phyloP scores from a whole-genome alignment of 495 filamentous ascomycete species.

The Penicillium egyptiacum region DNA sequence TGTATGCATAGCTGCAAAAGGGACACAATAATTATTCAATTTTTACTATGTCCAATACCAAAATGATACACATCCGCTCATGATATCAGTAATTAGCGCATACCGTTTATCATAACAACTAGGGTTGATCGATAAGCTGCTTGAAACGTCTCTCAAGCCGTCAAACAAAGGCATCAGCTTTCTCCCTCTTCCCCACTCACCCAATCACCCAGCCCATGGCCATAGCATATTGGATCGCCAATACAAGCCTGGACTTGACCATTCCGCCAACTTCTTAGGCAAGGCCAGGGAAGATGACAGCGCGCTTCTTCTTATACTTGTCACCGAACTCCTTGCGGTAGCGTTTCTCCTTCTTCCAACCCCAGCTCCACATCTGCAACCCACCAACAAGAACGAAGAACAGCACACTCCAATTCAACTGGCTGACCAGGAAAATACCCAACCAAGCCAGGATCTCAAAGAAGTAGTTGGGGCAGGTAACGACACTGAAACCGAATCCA shows the following conservation, averaged over 20 bases:
- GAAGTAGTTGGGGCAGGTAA: constrained; percentile 97
- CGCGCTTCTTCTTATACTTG: constrained; percentile 87
- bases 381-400: constrained; percentile 69
- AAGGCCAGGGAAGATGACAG: constrained; percentile 71
- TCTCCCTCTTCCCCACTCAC: not conserved
- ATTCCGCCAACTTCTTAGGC: constrained; percentile 35
- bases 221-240: not conserved
- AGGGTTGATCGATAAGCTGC: not conserved
- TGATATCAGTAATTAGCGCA: constrained; percentile 4
- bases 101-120: not conserved
- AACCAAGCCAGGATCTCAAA: constrained; percentile 88
- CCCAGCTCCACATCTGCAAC: constrained; percentile 82
- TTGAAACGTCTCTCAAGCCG: not conserved
- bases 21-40: constrained; percentile 19
- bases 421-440: constrained; percentile 70
- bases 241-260: not conserved
- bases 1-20: constrained; percentile 16
- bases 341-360: constrained; percentile 84
- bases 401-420: constrained; percentile 69
- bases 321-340: constrained; percentile 88
- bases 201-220: not conserved
- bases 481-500: constrained; percentile 79
- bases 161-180: not conserved
- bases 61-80: constrained; percentile 21
- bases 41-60: constrained; percentile 20